phyloP scores from a whole-genome alignment of 1,284 basidiomycete species.

The Jaminaea rosea region DNA sequence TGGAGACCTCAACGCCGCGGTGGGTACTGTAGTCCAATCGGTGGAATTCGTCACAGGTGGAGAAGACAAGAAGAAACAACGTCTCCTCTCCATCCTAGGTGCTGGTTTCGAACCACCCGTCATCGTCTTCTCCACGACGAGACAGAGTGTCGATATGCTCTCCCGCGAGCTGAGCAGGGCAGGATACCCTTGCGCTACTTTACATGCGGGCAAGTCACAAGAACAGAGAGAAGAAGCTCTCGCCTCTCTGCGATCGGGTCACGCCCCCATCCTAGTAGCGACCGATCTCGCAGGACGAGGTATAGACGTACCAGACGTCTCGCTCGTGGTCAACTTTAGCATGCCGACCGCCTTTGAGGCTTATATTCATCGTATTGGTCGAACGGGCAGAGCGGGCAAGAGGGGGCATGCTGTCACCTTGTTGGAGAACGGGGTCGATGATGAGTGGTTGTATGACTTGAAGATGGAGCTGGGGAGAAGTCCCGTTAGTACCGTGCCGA shows the following conservation, averaged over 20 bases:
- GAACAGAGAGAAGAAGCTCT: slow-evolving; percentile 89
- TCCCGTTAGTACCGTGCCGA: slow-evolving; percentile 27
- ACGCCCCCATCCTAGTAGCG: slow-evolving; percentile 75
- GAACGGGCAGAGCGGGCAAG: slow-evolving; percentile 95
- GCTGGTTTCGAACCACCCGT: slow-evolving; percentile 77
- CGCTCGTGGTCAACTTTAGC: slow-evolving; percentile 91
- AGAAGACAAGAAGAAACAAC: slow-evolving; percentile 80
- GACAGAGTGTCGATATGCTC: slow-evolving; percentile 95
- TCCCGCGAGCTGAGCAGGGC: slow-evolving; percentile 79
- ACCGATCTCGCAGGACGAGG: slow-evolving; percentile 96
- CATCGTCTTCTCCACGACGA: slow-evolving; percentile 98
- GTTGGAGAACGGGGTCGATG: slow-evolving; percentile 85
- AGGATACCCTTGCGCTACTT: slow-evolving; percentile 74
- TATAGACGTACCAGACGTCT: slow-evolving; percentile 95
- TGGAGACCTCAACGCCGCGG: slow-evolving; percentile 91
- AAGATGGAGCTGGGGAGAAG: slow-evolving; percentile 33
- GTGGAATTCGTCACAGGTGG: slow-evolving; percentile 88
- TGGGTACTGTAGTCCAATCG: slow-evolving; percentile 91
- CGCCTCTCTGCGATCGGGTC: slow-evolving; percentile 72
- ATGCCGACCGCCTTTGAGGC: slow-evolving; percentile 93
- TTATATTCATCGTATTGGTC: slow-evolving; percentile 92
- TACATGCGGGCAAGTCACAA: slow-evolving; percentile 96
- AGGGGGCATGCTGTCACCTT: slow-evolving; percentile 87
- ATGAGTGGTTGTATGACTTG: slow-evolving; percentile 67
- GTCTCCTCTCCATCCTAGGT: slow-evolving; percentile 81